phyloP scores from a whole-genome alignment of 768 basidiomycete genomes.

The Tricholoma saponaceum region DNA sequence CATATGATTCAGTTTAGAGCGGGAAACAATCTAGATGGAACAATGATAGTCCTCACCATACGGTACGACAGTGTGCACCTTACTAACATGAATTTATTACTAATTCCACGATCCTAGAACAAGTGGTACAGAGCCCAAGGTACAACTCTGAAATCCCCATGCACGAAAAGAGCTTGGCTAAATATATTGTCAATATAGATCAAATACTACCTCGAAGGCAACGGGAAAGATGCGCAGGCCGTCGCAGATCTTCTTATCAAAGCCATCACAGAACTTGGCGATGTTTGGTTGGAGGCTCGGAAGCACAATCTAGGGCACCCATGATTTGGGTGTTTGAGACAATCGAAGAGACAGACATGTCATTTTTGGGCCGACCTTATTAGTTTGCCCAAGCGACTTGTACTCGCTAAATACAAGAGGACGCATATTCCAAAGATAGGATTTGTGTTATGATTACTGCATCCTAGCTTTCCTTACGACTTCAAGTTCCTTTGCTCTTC shows the following conservation, averaged over 20 bases:
- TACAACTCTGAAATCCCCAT: slow-evolving; percentile 20
- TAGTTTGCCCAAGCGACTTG: neutral
- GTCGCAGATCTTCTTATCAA: slow-evolving; percentile 48
- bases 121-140: slow-evolving; percentile 90
- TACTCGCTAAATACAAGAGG: neutral
- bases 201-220: slow-evolving; percentile 88
- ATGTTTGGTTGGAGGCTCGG: slow-evolving; percentile 65
- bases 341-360: neutral
- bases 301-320: slow-evolving; percentile 26
- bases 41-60: slow-evolving; percentile 62
- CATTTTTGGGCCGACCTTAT: neutral
- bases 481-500: slow-evolving; percentile 60
- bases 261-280: slow-evolving; percentile 58
- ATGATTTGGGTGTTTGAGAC: neutral
- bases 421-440: neutral
- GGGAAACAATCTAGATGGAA: slow-evolving; percentile 32
- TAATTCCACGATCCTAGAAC: slow-evolving; percentile 42
- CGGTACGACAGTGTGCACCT: slow-evolving; percentile 38
- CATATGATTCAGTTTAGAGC: slow-evolving; percentile 86
- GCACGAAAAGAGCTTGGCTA: slow-evolving; percentile 10
- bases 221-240: slow-evolving; percentile 43
- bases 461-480: slow-evolving; percentile 32
- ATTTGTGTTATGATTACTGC: slow-evolving; percentile 1
- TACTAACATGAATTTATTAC: neutral
- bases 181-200: slow-evolving; percentile 40